Base-by-base conservation (phyloP, 352 stramenopile species). In the Pythium sukuiense region DNA sequence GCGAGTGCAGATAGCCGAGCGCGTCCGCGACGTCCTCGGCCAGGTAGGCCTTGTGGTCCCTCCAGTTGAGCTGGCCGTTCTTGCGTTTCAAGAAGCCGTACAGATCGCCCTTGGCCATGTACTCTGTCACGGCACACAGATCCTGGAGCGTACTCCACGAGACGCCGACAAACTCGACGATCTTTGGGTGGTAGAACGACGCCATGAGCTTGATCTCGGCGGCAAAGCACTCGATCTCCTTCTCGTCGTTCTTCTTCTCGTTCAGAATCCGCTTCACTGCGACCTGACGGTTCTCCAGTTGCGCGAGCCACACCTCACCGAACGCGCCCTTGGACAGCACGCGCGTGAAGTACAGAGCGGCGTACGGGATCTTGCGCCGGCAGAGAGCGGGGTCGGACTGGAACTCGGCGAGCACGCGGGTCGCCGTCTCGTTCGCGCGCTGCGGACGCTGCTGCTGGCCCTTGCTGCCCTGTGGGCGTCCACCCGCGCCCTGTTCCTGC, bases 191-290 rank as follows among this genome's bases (percentile, higher is more conserved):
- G 1, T 65, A 83, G 41, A 95, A 91, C 13, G 72, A 85, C 46
- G 84, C 83, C 84, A 95, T 95, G 67, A 95, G 78, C 77, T 89
- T 90, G 73, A 95, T 93, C 72, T 95, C 86, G 11, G 82, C 83
- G 29, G 72, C 84, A 58, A 95, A 95, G 65, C 81, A 89, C 76
- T 92, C 80, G 62, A 95, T 90, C 67, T 93, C 85, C 60, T 89
- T 90, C 69, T 86, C 79, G 61, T 92, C 83, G 65, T 92, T 87
- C 48, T 83, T 85, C 70, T 89, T 90, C 65, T 95, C 87, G 43
- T 83, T 84, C 55, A 93, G 41, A 32, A 95, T 91, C 5, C 86
- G 77, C 76, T 95, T 95, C 20, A 93, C 85, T 0, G 87, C 87
- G 61, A 95, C 87, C 65, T 92, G 83, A 33, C 65, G 72, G 66